Evolutionary conservation across 1,284 basidiomycete genomes (phyloP).

Genomic region (Gomphus bonarii): DNA sequence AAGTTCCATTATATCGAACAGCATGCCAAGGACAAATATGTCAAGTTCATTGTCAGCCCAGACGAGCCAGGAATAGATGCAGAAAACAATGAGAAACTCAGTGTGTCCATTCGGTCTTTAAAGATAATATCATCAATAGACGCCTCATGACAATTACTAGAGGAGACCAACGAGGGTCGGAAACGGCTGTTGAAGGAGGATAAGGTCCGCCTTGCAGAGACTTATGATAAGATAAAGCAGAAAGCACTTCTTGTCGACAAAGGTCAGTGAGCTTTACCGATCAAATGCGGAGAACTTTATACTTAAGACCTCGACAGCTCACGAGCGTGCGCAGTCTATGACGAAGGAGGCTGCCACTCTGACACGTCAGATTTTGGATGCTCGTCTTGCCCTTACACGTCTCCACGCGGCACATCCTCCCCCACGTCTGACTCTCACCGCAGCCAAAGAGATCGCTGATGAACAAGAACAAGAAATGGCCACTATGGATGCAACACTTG

Average conservation of each 20-base stretch:
- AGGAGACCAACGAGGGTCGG: conserved; percentile 52
- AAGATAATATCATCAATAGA: background rate
- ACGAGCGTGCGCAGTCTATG: conserved; percentile 39
- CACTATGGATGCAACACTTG: conserved; percentile 48
- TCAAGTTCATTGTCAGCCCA: conserved; percentile 72
- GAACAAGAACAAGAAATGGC: conserved; percentile 68
- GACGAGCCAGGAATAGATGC: conserved; percentile 66
- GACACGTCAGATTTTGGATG: conserved; percentile 68
- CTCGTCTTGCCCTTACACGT: conserved; percentile 65
- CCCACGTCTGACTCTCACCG: conserved; percentile 61
- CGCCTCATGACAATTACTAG: conserved; percentile 20
- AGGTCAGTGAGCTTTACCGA: conserved; percentile 30
- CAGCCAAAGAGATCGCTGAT: conserved; percentile 61
- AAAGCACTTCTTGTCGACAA: conserved; percentile 57
- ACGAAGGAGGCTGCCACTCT: conserved; percentile 48
- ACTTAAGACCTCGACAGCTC: conserved; percentile 33
- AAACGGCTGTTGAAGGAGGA: conserved; percentile 55
- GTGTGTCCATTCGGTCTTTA: conserved; percentile 16
- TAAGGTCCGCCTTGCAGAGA: conserved; percentile 52
- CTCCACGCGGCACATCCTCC: conserved; percentile 68
- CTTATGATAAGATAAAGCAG: conserved; percentile 48
- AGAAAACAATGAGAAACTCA: conserved; percentile 57
- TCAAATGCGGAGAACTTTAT: background rate
- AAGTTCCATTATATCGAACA: conserved; percentile 83
- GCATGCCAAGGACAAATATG: conserved; percentile 78